Evolutionary conservation across 2,329 filamentous ascomycete species (phyloP).

Genomic region (Exophiala alcalophila): DNA sequence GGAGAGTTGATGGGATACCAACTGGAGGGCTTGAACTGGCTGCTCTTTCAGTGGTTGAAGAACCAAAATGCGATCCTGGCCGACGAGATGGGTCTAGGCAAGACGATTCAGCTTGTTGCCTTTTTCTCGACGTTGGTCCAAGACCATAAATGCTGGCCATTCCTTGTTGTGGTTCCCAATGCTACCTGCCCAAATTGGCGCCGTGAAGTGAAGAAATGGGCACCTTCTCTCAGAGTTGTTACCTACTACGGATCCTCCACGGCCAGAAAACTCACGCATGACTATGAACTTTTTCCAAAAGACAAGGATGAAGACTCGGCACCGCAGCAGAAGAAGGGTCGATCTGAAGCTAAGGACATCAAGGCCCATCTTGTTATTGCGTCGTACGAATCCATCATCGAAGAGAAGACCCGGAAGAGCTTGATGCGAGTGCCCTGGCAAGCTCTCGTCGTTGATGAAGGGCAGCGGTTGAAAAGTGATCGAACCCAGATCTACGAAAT

Average conservation of each 20-base stretch:
- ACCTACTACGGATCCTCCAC: constrained; percentile 79
- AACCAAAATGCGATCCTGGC: constrained; percentile 85
- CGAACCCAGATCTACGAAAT: constrained; percentile 75
- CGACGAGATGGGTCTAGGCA: constrained; percentile 97
- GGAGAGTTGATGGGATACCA: constrained; percentile 93
- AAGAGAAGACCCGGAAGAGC: constrained; percentile 62
- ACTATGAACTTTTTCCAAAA: constrained; percentile 80
- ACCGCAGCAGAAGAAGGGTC: constrained; percentile 32
- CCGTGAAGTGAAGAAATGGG: constrained; percentile 92
- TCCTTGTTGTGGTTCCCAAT: constrained; percentile 89
- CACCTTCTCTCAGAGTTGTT: constrained; percentile 80
- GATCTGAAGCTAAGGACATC: constrained; percentile 54
- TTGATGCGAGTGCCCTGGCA: constrained; percentile 77
- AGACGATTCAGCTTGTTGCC: constrained; percentile 89
- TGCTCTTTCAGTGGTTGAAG: constrained; percentile 83
- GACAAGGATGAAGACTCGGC: constrained; percentile 37
- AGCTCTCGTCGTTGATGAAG: constrained; percentile 89
- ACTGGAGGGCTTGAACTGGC: constrained; percentile 88
- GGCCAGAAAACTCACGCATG: constrained; percentile 71
- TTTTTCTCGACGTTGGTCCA: constrained; percentile 72
- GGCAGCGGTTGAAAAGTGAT: constrained; percentile 92
- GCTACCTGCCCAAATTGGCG: constrained; percentile 97
- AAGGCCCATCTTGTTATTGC: constrained; percentile 90
- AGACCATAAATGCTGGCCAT: constrained; percentile 77
- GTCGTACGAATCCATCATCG: constrained; percentile 85